Base-by-base conservation (phyloP, 2,329 filamentous ascomycete species). In the Sporothrix pallida region DNA sequence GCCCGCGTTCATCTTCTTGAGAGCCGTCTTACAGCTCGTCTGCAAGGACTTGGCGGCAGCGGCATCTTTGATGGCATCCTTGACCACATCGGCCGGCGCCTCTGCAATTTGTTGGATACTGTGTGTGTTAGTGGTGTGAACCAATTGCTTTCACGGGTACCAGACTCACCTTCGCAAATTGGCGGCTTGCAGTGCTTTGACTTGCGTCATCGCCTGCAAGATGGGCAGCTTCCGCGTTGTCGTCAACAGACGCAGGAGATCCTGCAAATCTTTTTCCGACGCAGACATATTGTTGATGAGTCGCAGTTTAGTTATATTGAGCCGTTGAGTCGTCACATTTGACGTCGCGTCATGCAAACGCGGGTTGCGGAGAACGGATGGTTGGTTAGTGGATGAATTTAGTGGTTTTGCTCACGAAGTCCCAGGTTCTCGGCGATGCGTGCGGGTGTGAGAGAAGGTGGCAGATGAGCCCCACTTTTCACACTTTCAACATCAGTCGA, bases 231-330 rank as follows among this genome's bases (percentile, higher is more conserved):
- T 90, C 71, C 88, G 87, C 65, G 85, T 75, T 31, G 79, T 84
- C 3, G 87, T 90, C 76, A 91, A 82, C 72, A 90, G 83, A 65
- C 88, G 87, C 71, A 91, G 83, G 17, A 91, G 84, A 78, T 89
- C 88, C 77, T 90, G 88, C 26, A 91, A 80, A 76, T 91, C 88
- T 74, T 87, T 84, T 75, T 89, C 87, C 1, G 86, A 73, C 3
- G 76, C 52, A 12, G 52, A 56, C 52, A 56, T 56, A 0, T 23
- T 56, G 52, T 56, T 8, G 9, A 9, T 3, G n/a, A 20, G 17
- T 54, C 23, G 52, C 5, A 15, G 20, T 17, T 17, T 3, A 26
- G 44, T 44, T 52, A 20, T 50, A 52, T 83, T 8, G 4, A 12
- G 10, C 15, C 9, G 31, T 71, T 26, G 52, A 37, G n/a, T 56